Percentiles rank a stretch among this genome's conserved stretches.
These are phyloP conservation scores for Ensete glaucum DNA, from an alignment of 176 grass and related monocot species.

Conservation along the genomic window DNA sequence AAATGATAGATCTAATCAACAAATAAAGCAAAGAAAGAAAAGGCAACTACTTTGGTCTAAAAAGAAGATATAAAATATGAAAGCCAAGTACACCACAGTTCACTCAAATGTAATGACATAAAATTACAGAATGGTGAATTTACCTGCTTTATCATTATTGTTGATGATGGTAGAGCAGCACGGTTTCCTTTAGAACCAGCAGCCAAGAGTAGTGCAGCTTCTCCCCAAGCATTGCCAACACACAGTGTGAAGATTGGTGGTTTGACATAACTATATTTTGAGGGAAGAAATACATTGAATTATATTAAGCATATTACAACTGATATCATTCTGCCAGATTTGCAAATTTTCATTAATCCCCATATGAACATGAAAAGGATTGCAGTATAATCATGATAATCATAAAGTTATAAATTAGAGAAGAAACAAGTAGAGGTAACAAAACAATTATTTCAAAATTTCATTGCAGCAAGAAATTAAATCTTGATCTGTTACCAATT, in stretches of 20 bases:
- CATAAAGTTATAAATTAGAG: no score
- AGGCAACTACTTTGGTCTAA: neutral
- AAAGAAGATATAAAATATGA: neutral
- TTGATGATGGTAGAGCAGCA: conserved; percentile 84
- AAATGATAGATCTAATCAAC: conserved; percentile 1
- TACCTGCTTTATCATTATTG: conserved; percentile 98
- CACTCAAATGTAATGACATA: neutral
- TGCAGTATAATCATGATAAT: neutral
- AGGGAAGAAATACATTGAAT: conserved; percentile 12
- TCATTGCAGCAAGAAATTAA: no score
- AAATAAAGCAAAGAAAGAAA: neutral
- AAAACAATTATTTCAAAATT: no score
- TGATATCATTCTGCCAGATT: neutral
- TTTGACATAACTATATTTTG: conserved; percentile 47
- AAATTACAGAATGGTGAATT: neutral
- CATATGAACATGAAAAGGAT: neutral
- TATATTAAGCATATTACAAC: neutral
- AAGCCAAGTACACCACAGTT: neutral
- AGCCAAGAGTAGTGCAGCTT: conserved; percentile 87
- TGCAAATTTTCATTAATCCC: no score
- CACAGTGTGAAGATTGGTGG: conserved; percentile 91
- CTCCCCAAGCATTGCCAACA: conserved; percentile 92
- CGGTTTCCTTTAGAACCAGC: conserved; percentile 81
- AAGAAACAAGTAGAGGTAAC: no score
- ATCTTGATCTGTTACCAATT: no score